Base-by-base conservation (phyloP, 2,329 filamentous ascomycete genomes). In the Penicillium sp. region DNA sequence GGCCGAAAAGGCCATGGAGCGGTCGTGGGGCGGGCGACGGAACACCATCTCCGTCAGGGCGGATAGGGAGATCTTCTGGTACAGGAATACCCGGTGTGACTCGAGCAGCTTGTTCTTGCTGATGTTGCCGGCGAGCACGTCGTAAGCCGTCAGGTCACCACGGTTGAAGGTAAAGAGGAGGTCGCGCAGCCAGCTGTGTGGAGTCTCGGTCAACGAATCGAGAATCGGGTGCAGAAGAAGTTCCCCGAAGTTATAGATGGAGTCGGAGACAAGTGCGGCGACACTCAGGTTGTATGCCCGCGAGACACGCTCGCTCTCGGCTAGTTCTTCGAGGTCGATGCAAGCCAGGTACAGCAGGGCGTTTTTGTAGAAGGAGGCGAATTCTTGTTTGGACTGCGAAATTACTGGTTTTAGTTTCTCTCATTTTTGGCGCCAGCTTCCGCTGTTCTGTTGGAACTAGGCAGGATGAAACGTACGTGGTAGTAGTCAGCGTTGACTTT, bases 221-320 rank as follows among this genome's bases (percentile, higher is more conserved):
- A 98, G 83, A 61, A 98, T 94, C 3, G 93, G 93, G 66, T 98
- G 93, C 54, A 98, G 80, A 20, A 98, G 81, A n/a, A 98, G 83
- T 75, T 98, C 93, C 67, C 93, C 93, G 58, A 98, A 98, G 75
- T 98, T 98, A 80, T 98, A 97, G 72, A 97, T 98, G 58, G 82
- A 87, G 60, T 91, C 87, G 35, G 90, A 96, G 26, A 96, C 86
- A 7, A 98, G 78, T 7, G 93, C 93, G 18, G 93, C 89, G 38
- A 97, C 84, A 60, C 86, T 86, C 48, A 98, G 83, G 65, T 96
- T 89, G 71, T 95, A 94, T 30, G 93, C 93, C 56, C 91, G 83
- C 44, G 78, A 79, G 64, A 84, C 83, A 57, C 87, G 84, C 66
- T 98, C 90, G 39, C 78, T 74, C 38, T 81, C 72, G 29, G 83